A percentile compares a stretch with the other conserved stretches of the same genome.
phyloP scores from a whole-genome alignment of 345 rosid genomes.

The Brassica cretica region DNA sequence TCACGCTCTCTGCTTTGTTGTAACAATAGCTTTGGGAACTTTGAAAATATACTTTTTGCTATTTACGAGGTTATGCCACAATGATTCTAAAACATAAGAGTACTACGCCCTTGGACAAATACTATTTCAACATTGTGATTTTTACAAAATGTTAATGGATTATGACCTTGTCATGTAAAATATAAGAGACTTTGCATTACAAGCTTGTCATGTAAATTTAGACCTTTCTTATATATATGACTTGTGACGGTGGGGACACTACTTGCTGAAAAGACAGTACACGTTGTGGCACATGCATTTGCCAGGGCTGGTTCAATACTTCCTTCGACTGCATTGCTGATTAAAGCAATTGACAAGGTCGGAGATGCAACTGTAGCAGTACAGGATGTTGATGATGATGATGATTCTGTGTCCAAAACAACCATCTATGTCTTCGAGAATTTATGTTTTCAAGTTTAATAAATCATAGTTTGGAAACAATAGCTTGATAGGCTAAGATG shows the following conservation, averaged over 20 bases:
- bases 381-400: conserved; percentile 30
- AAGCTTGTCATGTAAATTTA: neutral
- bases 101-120: neutral
- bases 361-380: conserved; percentile 43
- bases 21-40: conserved; percentile 2
- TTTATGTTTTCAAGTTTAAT: neutral
- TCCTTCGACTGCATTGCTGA: conserved; percentile 53
- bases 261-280: conserved; percentile 57
- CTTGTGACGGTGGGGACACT: conserved; percentile 53
- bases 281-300: conserved; percentile 53
- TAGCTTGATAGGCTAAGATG: neutral
- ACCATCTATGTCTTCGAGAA: conserved; percentile 44
- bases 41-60: neutral
- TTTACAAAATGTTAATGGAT: neutral
- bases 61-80: conserved; percentile 6
- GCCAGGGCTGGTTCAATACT: conserved; percentile 59
- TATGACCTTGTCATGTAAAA: neutral
- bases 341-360: conserved; percentile 56
- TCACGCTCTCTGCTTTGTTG: neutral
- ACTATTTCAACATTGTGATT: neutral
- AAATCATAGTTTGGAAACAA: neutral
- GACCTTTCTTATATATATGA: conserved; percentile 38
- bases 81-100: neutral
- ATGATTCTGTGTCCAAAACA: conserved; percentile 44
- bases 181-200: neutral